These are phyloP conservation scores for Globisporangium alternatum DNA, from an alignment of 352 stramenopile genomes.

Conservation along the genomic window DNA sequence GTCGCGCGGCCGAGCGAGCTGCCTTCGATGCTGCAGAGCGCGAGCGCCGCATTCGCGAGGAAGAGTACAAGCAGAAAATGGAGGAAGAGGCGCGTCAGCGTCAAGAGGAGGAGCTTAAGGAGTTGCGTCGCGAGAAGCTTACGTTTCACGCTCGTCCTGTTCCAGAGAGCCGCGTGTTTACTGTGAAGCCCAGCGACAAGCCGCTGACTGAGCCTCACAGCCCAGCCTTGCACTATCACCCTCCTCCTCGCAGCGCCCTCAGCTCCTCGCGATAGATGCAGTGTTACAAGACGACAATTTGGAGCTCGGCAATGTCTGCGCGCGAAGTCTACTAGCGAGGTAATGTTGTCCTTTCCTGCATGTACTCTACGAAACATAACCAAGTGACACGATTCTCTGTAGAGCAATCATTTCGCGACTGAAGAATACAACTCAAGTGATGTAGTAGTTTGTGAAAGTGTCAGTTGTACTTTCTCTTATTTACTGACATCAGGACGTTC, in stretches of 20 bases:
- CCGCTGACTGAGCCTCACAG: conserved; percentile 60
- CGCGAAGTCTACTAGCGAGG: neutral
- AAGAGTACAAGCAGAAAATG: conserved; percentile 52
- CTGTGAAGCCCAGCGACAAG: conserved; percentile 41
- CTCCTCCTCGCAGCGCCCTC: neutral
- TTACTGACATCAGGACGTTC: conserved; percentile 12
- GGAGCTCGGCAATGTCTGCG: too few species aligned
- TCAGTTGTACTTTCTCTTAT: conserved; percentile 8
- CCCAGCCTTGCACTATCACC: conserved; percentile 33
- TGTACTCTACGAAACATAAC: conserved; percentile 5
- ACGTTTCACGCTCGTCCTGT: conserved; percentile 70
- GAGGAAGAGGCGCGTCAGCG: conserved; percentile 47
- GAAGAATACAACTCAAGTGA: conserved; percentile 14
- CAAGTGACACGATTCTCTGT: neutral
- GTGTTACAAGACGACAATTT: neutral
- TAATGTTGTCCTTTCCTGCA: neutral
- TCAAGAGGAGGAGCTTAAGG: conserved; percentile 71
- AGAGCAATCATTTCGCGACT: neutral
- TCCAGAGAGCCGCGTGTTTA: conserved; percentile 44
- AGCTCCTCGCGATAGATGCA: conserved; percentile 3
- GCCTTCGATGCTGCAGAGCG: conserved; percentile 69
- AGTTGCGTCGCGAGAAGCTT: conserved; percentile 64
- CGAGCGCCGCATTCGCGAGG: conserved; percentile 57
- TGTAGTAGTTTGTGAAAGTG: conserved; percentile 15
- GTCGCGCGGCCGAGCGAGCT: conserved; percentile 55